phyloP scores from a whole-genome alignment of 257 asterid genomes.

The Striga asiatica region DNA sequence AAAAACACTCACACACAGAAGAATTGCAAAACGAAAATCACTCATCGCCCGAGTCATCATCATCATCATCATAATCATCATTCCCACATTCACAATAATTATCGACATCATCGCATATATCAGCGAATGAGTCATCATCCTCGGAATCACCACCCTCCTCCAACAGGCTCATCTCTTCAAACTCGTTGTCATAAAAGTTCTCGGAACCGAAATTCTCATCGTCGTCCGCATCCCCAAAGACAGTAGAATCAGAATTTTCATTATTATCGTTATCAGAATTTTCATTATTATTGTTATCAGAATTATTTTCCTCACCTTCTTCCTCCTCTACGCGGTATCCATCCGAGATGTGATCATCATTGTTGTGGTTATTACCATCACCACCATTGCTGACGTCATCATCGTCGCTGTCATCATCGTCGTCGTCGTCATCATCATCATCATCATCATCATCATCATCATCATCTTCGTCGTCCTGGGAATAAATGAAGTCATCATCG shows the following conservation, averaged over 20 bases:
- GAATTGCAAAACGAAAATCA: constrained; percentile 9
- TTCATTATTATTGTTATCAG: constrained; percentile 13
- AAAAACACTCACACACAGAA: constrained; percentile 23
- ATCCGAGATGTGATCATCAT: background rate
- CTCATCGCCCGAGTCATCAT: constrained; percentile 5
- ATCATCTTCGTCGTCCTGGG: constrained; percentile 19
- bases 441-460: constrained; percentile 13
- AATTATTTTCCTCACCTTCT: background rate
- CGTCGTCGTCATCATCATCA: constrained; percentile 18
- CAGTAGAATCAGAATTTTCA: background rate
- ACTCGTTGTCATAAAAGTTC: background rate
- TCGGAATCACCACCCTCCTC: constrained; percentile 14
- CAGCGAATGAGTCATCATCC: constrained; percentile 4
- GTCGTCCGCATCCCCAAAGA: background rate
- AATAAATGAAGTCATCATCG: constrained; percentile 20
- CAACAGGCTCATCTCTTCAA: constrained; percentile 4
- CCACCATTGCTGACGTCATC: constrained; percentile 16
- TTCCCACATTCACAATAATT: constrained; percentile 14
- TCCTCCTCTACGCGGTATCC: constrained; percentile 4
- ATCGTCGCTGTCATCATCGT: constrained; percentile 15
- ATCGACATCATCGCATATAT: constrained; percentile 18
- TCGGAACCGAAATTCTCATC: constrained; percentile 15
- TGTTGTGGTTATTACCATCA: background rate
- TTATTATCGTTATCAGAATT: constrained; percentile 12
- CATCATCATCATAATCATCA: constrained; percentile 9